A percentile compares a stretch with the other conserved stretches of the same genome.
Conservation (phyloP, 1,284 basidiomycete species). For the Peniophora sp. region DNA sequence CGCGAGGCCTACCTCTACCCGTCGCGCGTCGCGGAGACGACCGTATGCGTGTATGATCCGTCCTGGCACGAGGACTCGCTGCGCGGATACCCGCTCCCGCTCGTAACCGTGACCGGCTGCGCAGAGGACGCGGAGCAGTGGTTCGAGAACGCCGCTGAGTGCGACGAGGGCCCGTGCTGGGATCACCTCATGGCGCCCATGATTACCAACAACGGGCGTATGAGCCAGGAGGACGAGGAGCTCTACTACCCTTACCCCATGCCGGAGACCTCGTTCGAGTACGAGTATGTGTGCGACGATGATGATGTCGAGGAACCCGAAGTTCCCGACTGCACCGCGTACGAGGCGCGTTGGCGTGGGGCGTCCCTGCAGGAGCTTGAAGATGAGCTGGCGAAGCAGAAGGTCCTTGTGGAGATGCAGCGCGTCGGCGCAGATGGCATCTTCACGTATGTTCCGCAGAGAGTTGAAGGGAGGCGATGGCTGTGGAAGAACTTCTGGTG, state of each 20-base stretch:
- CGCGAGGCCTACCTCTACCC: neutral
- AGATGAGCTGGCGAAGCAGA: neutral
- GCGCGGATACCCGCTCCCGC: neutral
- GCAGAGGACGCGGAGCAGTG: neutral
- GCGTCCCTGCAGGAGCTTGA: neutral
- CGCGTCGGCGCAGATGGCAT: neutral
- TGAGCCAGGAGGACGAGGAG: neutral
- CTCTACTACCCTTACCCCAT: too few relatives aligned
- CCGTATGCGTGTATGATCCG: neutral
- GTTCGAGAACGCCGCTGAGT: neutral
- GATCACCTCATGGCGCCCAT: neutral
- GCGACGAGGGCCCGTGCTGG: neutral
- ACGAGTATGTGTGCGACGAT: too few relatives aligned
- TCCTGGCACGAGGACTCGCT: neutral
- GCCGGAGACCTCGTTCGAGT: too few relatives aligned
- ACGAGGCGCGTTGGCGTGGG: neutral
- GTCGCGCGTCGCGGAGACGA: neutral
- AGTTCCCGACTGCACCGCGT: too few relatives aligned
- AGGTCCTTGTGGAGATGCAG: neutral
- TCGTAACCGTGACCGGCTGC: neutral
- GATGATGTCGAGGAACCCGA: too few relatives aligned
- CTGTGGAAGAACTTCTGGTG: conserved; percentile 2
- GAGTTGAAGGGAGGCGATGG: neutral
- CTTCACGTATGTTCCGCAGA: neutral
- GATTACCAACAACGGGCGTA: neutral